These are phyloP conservation scores for Mucor sp. DNA, from an alignment of 371 early-diverging fungal species.

Conservation along the genomic window DNA sequence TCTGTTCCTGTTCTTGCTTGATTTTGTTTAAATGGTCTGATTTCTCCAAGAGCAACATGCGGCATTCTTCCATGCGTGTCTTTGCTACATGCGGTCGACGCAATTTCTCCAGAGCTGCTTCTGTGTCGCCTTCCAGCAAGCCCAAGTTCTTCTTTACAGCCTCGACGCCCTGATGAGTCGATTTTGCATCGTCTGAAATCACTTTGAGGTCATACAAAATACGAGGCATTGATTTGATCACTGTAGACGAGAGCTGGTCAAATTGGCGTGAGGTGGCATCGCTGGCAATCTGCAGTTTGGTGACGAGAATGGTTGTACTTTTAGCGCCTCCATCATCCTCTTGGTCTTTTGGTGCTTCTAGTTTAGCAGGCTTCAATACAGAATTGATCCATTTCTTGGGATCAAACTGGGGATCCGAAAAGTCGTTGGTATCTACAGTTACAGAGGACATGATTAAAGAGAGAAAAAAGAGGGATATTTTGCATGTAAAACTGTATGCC, in stretches of 20 bases:
- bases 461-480: not conserved
- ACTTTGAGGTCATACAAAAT: conserved; percentile 66
- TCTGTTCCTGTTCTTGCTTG: not conserved
- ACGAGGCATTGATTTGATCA: conserved; percentile 63
- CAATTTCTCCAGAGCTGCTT: conserved; percentile 59
- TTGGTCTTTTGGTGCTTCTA: not conserved
- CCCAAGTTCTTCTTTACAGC: conserved; percentile 45
- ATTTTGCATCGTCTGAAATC: conserved; percentile 57
- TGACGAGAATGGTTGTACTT: conserved; percentile 58
- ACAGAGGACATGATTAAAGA: conserved; percentile 21
- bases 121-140: conserved; percentile 29
- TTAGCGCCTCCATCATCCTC: conserved; percentile 19
- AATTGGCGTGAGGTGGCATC: conserved; percentile 57
- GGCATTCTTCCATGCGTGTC: conserved; percentile 67
- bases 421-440: conserved; percentile 24
- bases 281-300: conserved; percentile 58
- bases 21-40: conserved; percentile 7
- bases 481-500: no score
- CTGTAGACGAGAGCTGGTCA: conserved; percentile 48
- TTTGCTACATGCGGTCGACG: conserved; percentile 70
- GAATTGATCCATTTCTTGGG: conserved; percentile 69
- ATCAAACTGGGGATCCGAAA: conserved; percentile 55
- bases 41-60: conserved; percentile 15
- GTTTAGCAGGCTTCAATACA: conserved; percentile 28
- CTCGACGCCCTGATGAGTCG: conserved; percentile 52